A percentile compares a stretch with the other conserved stretches of the same genome.
Evolutionary conservation across 2,329 filamentous ascomycete species (phyloP).

Genomic region (Diaporthe ampelina): DNA sequence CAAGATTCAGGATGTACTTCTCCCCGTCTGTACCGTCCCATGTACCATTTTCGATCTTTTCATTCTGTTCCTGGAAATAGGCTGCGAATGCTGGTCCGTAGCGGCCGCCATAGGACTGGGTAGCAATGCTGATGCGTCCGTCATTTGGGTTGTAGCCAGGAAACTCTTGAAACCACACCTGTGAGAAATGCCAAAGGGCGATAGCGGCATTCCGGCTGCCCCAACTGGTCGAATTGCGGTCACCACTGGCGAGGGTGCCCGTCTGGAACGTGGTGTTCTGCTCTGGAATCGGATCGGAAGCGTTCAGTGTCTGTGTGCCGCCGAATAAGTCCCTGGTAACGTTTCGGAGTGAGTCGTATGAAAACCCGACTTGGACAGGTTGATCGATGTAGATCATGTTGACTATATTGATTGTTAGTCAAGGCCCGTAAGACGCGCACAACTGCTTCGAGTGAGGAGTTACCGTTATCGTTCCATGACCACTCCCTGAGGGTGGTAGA

Average conservation of each 20-base stretch:
- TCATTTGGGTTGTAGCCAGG: conserved; percentile 61
- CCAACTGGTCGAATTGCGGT: conserved; percentile 62
- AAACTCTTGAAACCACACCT: conserved; percentile 69
- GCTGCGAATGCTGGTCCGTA: conserved; percentile 57
- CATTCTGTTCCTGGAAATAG: conserved; percentile 36
- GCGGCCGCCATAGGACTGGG: conserved; percentile 49
- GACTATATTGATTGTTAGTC: conserved; percentile 46
- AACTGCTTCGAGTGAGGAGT: not conserved
- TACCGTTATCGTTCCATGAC: conserved; percentile 68
- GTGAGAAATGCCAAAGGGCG: conserved; percentile 68
- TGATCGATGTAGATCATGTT: conserved; percentile 78
- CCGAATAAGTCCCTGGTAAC: conserved; percentile 38
- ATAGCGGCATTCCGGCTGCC: conserved; percentile 54
- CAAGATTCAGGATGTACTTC: conserved; percentile 24
- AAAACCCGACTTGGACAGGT: conserved; percentile 53
- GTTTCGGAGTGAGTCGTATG: conserved; percentile 47
- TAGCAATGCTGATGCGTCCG: conserved; percentile 50
- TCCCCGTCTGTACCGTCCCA: conserved; percentile 21
- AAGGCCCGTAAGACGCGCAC: not conserved
- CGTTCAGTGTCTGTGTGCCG: conserved; percentile 21
- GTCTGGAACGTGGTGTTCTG: conserved; percentile 21
- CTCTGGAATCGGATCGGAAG: conserved; percentile 16
- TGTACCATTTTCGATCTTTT: conserved; percentile 32
- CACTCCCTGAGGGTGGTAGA: conserved; percentile 64
- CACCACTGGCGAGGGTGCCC: conserved; percentile 62